phyloP scores from a whole-genome alignment of 2,329 filamentous ascomycete genomes.

The Aspergillus versicolor region DNA sequence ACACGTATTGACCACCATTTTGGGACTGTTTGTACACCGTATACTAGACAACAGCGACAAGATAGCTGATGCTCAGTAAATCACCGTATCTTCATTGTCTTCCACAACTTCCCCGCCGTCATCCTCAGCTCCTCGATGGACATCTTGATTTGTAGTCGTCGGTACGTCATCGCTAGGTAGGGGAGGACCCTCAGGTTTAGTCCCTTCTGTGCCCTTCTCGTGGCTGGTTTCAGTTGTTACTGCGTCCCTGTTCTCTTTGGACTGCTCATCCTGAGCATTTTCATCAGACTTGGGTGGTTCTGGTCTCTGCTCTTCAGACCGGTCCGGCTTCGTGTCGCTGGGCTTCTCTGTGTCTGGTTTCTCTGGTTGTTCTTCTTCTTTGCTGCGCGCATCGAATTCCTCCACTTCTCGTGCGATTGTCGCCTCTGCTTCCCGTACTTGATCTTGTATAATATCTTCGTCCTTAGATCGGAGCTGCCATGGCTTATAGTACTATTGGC shows the following conservation, averaged over 20 bases:
- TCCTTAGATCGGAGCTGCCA: slow-evolving; percentile 72
- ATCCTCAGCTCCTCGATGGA: slow-evolving; percentile 57
- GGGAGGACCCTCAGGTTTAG: slow-evolving; percentile 25
- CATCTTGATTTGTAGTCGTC: slow-evolving; percentile 40
- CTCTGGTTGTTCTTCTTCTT: slow-evolving; percentile 24
- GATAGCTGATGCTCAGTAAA: slow-evolving; percentile 59
- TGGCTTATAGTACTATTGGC: slow-evolving; percentile 74
- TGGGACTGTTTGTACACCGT: background rate
- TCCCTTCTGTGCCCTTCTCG: slow-evolving; percentile 15
- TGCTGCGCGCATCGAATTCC: slow-evolving; percentile 57
- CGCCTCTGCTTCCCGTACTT: slow-evolving; percentile 65
- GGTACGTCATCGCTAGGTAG: slow-evolving; percentile 26
- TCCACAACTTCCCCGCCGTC: slow-evolving; percentile 75
- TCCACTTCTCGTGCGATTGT: slow-evolving; percentile 64
- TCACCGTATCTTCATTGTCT: slow-evolving; percentile 85
- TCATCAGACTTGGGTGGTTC: slow-evolving; percentile 21
- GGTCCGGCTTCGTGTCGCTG: slow-evolving; percentile 5
- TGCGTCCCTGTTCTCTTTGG: slow-evolving; percentile 46
- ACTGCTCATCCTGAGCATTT: slow-evolving; percentile 27
- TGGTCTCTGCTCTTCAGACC: slow-evolving; percentile 28
- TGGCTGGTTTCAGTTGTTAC: slow-evolving; percentile 24
- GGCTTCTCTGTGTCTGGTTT: slow-evolving; percentile 7
- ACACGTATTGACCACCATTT: background rate
- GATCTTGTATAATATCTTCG: slow-evolving; percentile 67
- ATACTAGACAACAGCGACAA: background rate